Evolutionary conservation across 2,329 filamentous ascomycete species (phyloP), one percentile per base, ranked within the genome.

Genomic region (Aspergillus fumigatiaffinis): DNA sequence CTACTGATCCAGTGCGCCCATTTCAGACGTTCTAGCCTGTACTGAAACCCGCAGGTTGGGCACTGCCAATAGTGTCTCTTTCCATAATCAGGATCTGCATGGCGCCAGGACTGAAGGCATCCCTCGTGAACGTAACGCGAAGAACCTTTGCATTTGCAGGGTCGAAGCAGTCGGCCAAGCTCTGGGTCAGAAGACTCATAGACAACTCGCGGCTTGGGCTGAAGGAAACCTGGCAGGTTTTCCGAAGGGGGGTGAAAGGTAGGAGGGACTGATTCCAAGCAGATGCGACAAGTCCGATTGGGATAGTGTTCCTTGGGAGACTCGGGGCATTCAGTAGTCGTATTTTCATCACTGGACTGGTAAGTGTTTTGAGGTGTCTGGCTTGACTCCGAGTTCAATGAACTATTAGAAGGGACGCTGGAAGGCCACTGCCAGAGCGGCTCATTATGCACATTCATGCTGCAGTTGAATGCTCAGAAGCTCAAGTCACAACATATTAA

Each of bases 41-140:
- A 97, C 64, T 83, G 82, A 75, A 94, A 97, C 35, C 86, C 82
- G 75, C 93, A 97, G 0, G 91, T 96, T 21, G 90, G 90, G 69
- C 93, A 97, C 67, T 90, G 84, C 85, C 88, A 96, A 71, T 87
- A 95, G 66, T 92, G 91, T 56, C 89, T 83, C 56, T 76, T 77
- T 46, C 78, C 77, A 63, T 84, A 82, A 44, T 81, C 68, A 0
- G 90, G 88, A 69, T 91, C 86, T 47, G 90, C 83, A 61, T 87
- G 82, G 64, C 94, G 85, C 91, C 92, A 97, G 10, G 84, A 81
- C 67, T 89, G 85, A 51, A 99, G 80, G 70, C 94, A 99, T 29
- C 87, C 89, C 74, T 97, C 91, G 73, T 99, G 94, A 25, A 97
- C 92, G 75, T 96, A 97, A 77, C 90, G 90, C 66, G 93, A 90